Base-by-base conservation (phyloP, 108 stramenopile genomes). In the Stephanodiscus triporus region DNA sequence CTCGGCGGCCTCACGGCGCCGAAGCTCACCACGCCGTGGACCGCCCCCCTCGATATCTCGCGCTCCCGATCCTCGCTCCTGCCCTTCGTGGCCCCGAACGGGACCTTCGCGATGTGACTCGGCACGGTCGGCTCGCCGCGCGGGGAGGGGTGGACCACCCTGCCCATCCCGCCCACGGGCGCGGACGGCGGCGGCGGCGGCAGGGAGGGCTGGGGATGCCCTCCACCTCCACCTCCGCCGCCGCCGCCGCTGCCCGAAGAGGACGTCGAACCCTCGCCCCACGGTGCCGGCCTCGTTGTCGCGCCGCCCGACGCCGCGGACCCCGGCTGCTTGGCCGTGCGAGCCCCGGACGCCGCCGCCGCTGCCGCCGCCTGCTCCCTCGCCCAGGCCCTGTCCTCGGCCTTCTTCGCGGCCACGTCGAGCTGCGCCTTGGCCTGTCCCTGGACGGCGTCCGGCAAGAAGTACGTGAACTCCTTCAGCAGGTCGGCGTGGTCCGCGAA, bases 401-500 rank as follows among this genome's bases (percentile, higher is more conserved):
- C 89, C 84, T 93, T 85, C 48, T 85, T 87, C 9, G 94, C 98
- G 42, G 86, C 94, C 24, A 73, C 59, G 54, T 95, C 90, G 53
- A 98, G 88, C 56, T 94, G 93, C 60, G 79, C 87, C 83, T 97
- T 95, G 17, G 98, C 98, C 63, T 97, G 95, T n/a, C 93, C 89
- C 73, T 99, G 98, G 0, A 99, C 98, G 29, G 98, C 96, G 82
- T 98, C 99, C 0, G 99, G 99, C 45, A 99, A 77, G 84, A 99
- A 99, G 83, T 95, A 98, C 7, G 98, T 98, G 74, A 99, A 99
- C 66, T 99, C 96, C 71, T 97, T 95, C 30, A 99, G 75, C 37
- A 99, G 84, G 81, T 99, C 99, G 1, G 97, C 93, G 72, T 99
- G 99, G 72, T 99, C 99, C 2, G 95, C 89, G 85, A 99, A 99